Evolutionary conservation across 164 flowering plant genomes (phyloP).

Genomic region (Sedum album): DNA sequence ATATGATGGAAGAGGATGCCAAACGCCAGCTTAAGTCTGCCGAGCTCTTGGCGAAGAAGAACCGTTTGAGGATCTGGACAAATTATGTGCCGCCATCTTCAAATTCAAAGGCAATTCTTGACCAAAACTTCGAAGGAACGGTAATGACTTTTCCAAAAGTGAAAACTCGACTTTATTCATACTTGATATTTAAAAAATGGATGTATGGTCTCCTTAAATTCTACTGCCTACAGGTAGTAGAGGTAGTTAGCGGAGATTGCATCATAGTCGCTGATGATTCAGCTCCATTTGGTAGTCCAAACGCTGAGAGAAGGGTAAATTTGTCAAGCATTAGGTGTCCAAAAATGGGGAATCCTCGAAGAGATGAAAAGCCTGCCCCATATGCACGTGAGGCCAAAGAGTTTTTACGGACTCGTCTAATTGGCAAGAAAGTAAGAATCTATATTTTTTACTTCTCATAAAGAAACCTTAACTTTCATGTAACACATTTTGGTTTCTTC

Average conservation of each 20-base stretch:
- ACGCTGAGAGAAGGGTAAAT: conserved; percentile 85
- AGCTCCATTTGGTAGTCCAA: conserved; percentile 73
- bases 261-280: conserved; percentile 90
- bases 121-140: conserved; percentile 90
- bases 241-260: conserved; percentile 97
- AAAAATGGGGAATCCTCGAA: conserved; percentile 82
- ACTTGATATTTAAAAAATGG: neutral
- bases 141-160: conserved; percentile 22
- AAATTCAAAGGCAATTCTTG: conserved; percentile 91
- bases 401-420: conserved; percentile 68
- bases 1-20: conserved; percentile 86
- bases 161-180: neutral
- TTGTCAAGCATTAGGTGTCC: conserved; percentile 91
- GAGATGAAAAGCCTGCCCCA: conserved; percentile 70
- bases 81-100: conserved; percentile 80
- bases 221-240: conserved; percentile 59
- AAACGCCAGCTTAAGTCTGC: conserved; percentile 59
- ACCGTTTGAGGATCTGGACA: conserved; percentile 65
- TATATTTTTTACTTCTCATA: neutral
- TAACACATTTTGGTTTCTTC: neutral
- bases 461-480: neutral
- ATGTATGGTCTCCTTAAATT: neutral
- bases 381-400: conserved; percentile 96
- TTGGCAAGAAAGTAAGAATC: conserved; percentile 68
- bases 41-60: conserved; percentile 86